Evolutionary conservation across 1,284 basidiomycete species (phyloP), one percentile per base, ranked within the genome.

Genomic region (Porogramme epimiltina): DNA sequence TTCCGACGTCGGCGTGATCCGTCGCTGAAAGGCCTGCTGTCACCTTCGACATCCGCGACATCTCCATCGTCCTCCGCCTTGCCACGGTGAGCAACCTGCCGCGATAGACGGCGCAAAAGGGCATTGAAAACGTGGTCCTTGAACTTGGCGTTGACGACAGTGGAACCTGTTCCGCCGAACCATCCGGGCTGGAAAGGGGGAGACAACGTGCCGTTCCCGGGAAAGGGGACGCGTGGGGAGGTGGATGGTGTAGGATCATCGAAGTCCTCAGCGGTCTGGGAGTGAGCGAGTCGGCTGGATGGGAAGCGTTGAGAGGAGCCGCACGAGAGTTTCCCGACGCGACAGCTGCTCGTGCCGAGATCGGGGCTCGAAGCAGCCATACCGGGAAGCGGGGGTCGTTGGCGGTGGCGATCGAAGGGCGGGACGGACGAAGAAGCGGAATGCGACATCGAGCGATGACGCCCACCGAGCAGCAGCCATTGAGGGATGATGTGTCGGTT

Each of bases 401-500:
- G 56, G 6, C 68, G 54, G 13, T 49, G 63, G 3, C 59, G 64
- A 40, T 62, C 61, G 20, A 55, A 44, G 15, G 61, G 47, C 5
- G 51, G 57, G 16, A 50, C 59, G 37, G 54, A 48, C 15, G 63
- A 47, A 9, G 59, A 58, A 26, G 54, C 62, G 11, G 81, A 79
- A 48, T 81, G 76, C 2, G 82, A 82, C 46, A 77, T 65, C 2
- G 82, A 80, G 23, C 80, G 78, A 62, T 76, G 77, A 22, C 79
- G 74, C 49, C 57, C 72, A n/a, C 77, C 74, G 24, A 77, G 76
- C 49, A 95, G 75, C 69, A 98, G 79, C 91, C 94, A 98, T 58
- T 95, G 87, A 1, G 96, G 97, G 40, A 99, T 86, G 53, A 99
- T 97, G 70, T 99, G 96, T 4, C 92, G 82, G 67, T 99, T 99